Conservation (phyloP, 2,329 filamentous ascomycete genomes). For the Ceratocystis variospora region DNA sequence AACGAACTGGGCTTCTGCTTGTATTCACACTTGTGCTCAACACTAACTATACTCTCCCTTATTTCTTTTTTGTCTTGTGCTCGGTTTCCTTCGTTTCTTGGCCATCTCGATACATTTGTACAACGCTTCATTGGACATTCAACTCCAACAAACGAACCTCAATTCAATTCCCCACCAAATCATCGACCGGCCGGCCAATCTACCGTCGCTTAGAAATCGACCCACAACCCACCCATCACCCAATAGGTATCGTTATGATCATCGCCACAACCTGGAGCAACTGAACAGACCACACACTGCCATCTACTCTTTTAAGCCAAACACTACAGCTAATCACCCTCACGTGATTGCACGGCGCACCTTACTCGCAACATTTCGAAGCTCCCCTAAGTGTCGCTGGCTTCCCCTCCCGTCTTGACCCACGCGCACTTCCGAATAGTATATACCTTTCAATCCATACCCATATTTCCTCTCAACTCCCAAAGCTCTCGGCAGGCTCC, state of each 20-base stretch:
- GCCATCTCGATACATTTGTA: not conserved
- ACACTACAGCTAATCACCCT: not conserved
- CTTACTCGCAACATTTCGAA: not conserved
- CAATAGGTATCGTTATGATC: not conserved
- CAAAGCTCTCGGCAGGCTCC: too few relatives aligned
- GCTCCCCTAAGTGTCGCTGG: not conserved
- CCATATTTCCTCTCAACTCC: too few relatives aligned
- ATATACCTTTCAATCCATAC: not conserved
- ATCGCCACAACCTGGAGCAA: conserved; percentile 1
- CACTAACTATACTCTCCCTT: not conserved
- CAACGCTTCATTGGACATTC: not conserved
- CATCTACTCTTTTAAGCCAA: not conserved
- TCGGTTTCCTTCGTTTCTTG: not conserved
- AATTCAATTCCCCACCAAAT: not conserved
- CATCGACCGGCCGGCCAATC: not conserved
- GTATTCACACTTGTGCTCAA: not conserved
- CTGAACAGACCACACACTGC: conserved; percentile 1
- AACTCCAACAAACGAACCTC: not conserved
- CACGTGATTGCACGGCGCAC: not conserved
- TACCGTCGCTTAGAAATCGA: not conserved
- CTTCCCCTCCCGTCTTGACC: not conserved
- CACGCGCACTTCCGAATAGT: not conserved
- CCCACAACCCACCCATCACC: not conserved
- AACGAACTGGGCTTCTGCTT: too few relatives aligned
- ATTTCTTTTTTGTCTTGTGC: not conserved